phyloP scores from a whole-genome alignment of 2,329 filamentous ascomycete species.

The Fusarium palustre region DNA sequence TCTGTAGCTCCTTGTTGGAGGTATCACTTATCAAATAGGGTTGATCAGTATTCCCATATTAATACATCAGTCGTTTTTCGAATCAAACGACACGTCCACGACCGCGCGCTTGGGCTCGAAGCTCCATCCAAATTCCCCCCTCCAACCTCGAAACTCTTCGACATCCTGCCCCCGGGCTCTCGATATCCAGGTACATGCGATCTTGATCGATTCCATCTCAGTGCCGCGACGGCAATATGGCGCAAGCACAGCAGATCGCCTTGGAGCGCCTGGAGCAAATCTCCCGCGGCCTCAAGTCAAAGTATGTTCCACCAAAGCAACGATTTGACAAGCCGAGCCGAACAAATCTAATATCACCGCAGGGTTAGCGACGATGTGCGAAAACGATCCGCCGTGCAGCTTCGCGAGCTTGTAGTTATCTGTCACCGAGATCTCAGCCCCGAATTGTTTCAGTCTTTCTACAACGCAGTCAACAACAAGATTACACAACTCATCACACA shows the following conservation, averaged over 20 bases:
- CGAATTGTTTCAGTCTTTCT: slow-evolving; percentile 77
- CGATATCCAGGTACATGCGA: slow-evolving; percentile 46
- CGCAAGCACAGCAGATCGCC: slow-evolving; percentile 64
- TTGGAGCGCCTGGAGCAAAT: slow-evolving; percentile 67
- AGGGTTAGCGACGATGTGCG: slow-evolving; percentile 61
- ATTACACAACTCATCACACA: slow-evolving; percentile 79
- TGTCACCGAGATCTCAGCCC: slow-evolving; percentile 78
- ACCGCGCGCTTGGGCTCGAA: slow-evolving; percentile 30
- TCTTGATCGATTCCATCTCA: slow-evolving; percentile 38
- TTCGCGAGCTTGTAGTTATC: slow-evolving; percentile 66
- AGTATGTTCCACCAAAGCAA: slow-evolving; percentile 53
- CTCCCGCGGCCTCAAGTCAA: slow-evolving; percentile 66
- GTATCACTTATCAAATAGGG: slow-evolving; percentile 7
- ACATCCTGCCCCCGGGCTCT: slow-evolving; percentile 15
- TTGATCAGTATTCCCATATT: not conserved
- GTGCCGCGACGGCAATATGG: slow-evolving; percentile 52
- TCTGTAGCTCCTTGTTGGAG: slow-evolving; percentile 33
- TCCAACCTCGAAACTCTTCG: slow-evolving; percentile 11
- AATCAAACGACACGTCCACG: slow-evolving; percentile 26
- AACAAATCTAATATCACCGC: slow-evolving; percentile 31
- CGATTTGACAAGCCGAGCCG: not conserved
- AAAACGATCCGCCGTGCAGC: slow-evolving; percentile 64
- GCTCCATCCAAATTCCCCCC: slow-evolving; percentile 16
- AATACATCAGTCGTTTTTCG: not conserved
- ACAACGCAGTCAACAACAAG: slow-evolving; percentile 67